These are phyloP conservation scores for Chamaenerion angustifolium DNA, from an alignment of 345 rosid genomes.

Conservation along the genomic window DNA sequence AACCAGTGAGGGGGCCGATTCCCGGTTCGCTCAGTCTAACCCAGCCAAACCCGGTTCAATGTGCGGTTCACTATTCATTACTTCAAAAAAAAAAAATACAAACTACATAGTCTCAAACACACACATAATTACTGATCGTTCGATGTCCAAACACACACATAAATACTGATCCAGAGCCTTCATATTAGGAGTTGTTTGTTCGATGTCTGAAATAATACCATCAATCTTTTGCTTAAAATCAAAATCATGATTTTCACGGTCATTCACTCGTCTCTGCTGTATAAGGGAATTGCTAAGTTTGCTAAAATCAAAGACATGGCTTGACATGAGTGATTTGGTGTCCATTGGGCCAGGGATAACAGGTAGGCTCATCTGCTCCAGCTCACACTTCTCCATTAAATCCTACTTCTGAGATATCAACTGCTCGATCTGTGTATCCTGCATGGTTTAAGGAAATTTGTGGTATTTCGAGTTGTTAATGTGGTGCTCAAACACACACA, in stretches of 20 bases:
- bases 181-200: constrained; percentile 85
- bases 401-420: neutral
- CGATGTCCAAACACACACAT: too few species aligned
- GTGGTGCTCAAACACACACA: too few species aligned
- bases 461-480: neutral
- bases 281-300: constrained; percentile 60
- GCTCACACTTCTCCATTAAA: constrained; percentile 4
- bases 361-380: neutral
- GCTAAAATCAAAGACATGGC: constrained; percentile 64
- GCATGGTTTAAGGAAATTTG: constrained; percentile 10
- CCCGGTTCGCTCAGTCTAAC: too few species aligned
- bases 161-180: constrained; percentile 91
- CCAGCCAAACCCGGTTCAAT: too few species aligned
- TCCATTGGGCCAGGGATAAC: constrained; percentile 1
- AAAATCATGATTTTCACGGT: constrained; percentile 59
- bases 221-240: constrained; percentile 79
- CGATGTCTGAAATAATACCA: constrained; percentile 53
- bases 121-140: too few species aligned
- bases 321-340: constrained; percentile 33
- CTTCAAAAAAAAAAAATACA: too few species aligned
- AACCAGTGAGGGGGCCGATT: too few species aligned
- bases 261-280: constrained; percentile 30
- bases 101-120: too few species aligned
- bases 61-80: too few species aligned
- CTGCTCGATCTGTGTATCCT: neutral